Percentiles rank a stretch among this genome's conserved stretches.
Evolutionary conservation across 495 filamentous ascomycete species (phyloP).

Genomic region (Pseudoneurospora amorphoporcata): DNA sequence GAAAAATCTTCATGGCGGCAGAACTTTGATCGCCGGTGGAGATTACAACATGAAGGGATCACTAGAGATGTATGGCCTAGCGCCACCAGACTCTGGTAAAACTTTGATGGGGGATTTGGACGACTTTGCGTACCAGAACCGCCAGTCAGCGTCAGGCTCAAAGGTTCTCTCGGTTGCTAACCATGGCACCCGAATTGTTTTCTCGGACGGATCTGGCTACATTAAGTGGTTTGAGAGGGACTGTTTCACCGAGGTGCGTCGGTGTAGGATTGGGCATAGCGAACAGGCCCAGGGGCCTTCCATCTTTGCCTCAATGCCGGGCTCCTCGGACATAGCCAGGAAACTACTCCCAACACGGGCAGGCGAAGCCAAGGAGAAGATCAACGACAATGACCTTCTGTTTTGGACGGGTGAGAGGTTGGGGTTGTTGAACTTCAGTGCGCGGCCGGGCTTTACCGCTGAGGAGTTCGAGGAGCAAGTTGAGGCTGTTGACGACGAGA

Average conservation of each 20-base stretch:
- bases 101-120: background rate
- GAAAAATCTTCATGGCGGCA: conserved; percentile 39
- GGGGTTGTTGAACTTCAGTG: conserved; percentile 56
- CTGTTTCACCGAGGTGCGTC: conserved; percentile 68
- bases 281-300: conserved; percentile 26
- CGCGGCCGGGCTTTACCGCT: conserved; percentile 33
- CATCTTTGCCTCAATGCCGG: conserved; percentile 39
- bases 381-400: conserved; percentile 54
- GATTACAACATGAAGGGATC: conserved; percentile 92
- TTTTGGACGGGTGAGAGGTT: conserved; percentile 77
- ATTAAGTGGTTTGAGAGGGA: conserved; percentile 91
- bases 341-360: conserved; percentile 58
- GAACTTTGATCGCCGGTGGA: conserved; percentile 73
- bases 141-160: conserved; percentile 69
- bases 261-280: conserved; percentile 56
- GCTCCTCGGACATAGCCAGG: conserved; percentile 53
- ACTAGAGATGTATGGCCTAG: conserved; percentile 73
- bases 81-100: conserved; percentile 9
- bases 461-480: conserved; percentile 38
- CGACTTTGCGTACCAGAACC: conserved; percentile 48
- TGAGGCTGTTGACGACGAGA: conserved; percentile 34
- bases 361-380: conserved; percentile 15
- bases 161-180: conserved; percentile 77
- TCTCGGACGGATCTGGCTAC: conserved; percentile 72
- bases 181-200: conserved; percentile 77